Conservation (phyloP, 768 basidiomycete species). For the Hygrocybe coccinea region DNA sequence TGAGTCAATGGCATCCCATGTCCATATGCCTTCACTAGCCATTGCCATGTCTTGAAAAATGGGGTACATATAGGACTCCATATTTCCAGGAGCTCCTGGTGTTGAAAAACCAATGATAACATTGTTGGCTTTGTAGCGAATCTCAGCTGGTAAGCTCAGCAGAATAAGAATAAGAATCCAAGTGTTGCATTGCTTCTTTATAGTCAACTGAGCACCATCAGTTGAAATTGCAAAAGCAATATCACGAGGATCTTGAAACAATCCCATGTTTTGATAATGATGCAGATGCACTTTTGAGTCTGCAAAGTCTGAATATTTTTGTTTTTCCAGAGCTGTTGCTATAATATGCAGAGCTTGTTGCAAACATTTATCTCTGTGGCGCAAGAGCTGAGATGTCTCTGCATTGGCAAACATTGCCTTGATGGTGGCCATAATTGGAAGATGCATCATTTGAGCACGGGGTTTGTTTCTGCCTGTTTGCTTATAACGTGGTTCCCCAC, state of each 20-base stretch:
- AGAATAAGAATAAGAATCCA: slow-evolving; percentile 23
- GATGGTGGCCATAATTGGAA: slow-evolving; percentile 23
- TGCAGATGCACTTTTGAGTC: slow-evolving; percentile 18
- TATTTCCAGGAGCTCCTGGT: slow-evolving; percentile 25
- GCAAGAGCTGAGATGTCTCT: slow-evolving; percentile 19
- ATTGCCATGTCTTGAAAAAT: slow-evolving; percentile 27
- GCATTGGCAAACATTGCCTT: slow-evolving; percentile 26
- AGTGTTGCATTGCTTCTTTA: slow-evolving; percentile 30
- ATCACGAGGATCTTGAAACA: slow-evolving; percentile 24
- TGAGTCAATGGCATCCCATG: slow-evolving; percentile 28
- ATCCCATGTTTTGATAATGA: slow-evolving; percentile 17
- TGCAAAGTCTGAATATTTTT: slow-evolving; percentile 24
- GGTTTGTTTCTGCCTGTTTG: slow-evolving; percentile 11
- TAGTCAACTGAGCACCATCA: slow-evolving; percentile 30
- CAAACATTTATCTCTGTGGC: slow-evolving; percentile 21
- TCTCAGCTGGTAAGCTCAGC: slow-evolving; percentile 19
- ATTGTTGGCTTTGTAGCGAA: slow-evolving; percentile 18
- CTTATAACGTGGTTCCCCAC: slow-evolving; percentile 14
- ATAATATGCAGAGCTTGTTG: slow-evolving; percentile 19
- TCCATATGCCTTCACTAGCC: slow-evolving; percentile 29
- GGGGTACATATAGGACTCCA: slow-evolving; percentile 23
- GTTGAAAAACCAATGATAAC: slow-evolving; percentile 23
- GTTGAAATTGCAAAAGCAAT: slow-evolving; percentile 23
- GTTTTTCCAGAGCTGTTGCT: slow-evolving; percentile 4
- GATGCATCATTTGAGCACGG: slow-evolving; percentile 18